Percentiles rank a stretch among this genome's conserved stretches.
Evolutionary conservation across 2,329 filamentous ascomycete genomes (phyloP).

Genomic region (Colletotrichum chlorophyti): DNA sequence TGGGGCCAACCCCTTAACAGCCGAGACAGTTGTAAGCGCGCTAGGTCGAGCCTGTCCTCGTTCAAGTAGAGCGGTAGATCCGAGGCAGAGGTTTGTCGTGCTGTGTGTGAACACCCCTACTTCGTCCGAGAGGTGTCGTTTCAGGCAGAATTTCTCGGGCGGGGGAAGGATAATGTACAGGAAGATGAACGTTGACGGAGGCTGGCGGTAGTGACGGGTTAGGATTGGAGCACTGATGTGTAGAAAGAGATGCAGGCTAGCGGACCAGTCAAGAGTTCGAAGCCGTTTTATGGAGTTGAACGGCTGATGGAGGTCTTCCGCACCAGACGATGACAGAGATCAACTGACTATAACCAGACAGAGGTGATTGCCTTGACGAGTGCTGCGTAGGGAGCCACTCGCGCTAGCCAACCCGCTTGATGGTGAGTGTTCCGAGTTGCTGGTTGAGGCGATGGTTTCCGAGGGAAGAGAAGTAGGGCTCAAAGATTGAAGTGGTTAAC

Average conservation of each 20-base stretch:
- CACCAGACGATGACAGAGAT: slow-evolving; percentile 9
- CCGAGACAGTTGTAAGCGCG: too few species aligned
- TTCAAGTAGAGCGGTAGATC: too few species aligned
- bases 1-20: too few species aligned
- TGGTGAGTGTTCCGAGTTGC: background rate
- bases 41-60: too few species aligned
- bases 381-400: too few species aligned
- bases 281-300: slow-evolving; percentile 8
- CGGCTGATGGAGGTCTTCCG: slow-evolving; percentile 15
- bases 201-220: slow-evolving; percentile 17
- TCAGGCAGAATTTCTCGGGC: background rate
- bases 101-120: too few species aligned
- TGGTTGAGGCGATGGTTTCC: background rate
- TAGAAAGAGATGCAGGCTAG: slow-evolving; percentile 22
- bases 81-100: too few species aligned
- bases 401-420: too few species aligned
- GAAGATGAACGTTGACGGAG: background rate
- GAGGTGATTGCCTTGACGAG: background rate
- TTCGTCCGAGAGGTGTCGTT: background rate
- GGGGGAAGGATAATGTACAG: slow-evolving; percentile 3
- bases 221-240: slow-evolving; percentile 24
- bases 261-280: slow-evolving; percentile 22
- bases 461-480: background rate
- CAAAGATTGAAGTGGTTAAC: background rate
- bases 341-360: background rate